phyloP scores from a whole-genome alignment of 208 protist genomes.

The Trypanosoma avium region DNA sequence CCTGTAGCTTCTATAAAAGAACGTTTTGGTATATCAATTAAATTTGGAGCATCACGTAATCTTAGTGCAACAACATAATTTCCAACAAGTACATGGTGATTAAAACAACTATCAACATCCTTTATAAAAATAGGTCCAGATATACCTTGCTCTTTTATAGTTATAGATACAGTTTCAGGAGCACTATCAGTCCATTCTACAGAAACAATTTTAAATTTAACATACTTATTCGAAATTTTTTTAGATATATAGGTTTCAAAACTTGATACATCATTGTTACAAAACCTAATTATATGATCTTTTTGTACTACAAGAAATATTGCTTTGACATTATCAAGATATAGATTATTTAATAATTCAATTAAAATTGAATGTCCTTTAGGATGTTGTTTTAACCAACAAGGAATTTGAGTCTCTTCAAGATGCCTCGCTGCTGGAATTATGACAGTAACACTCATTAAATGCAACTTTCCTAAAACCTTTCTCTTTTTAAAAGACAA shows the following conservation, averaged over 20 bases:
- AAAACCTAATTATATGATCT: background rate
- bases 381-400: background rate
- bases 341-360: background rate
- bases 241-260: background rate
- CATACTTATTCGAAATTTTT: background rate
- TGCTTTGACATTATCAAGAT: background rate
- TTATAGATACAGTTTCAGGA: background rate
- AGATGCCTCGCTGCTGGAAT: background rate
- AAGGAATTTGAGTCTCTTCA: background rate
- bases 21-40: constrained; percentile 1
- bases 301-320: background rate
- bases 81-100: background rate
- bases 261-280: background rate
- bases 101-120: constrained; percentile 1
- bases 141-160: background rate
- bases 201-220: background rate
- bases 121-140: constrained; percentile 2
- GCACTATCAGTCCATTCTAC: background rate
- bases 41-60: background rate
- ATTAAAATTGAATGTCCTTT: constrained; percentile 3
- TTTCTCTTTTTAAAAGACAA: background rate
- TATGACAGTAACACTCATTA: background rate
- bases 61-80: background rate
- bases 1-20: constrained; percentile 2
- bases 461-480: background rate